These are phyloP conservation scores for Thielaviopsis populi DNA, from an alignment of 2,329 filamentous ascomycete species.

Conservation along the genomic window DNA sequence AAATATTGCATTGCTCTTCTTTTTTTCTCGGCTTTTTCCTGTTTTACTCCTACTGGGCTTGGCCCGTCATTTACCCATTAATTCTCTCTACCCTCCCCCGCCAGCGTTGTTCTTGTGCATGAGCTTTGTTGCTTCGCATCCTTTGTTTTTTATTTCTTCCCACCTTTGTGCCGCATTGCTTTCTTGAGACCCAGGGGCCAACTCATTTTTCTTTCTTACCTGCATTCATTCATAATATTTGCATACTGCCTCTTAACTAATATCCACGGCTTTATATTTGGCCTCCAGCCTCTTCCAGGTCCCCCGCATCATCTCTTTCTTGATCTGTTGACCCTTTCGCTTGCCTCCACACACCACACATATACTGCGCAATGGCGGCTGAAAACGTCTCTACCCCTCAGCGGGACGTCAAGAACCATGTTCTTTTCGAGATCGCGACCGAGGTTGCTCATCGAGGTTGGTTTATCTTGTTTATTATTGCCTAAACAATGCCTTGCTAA, in stretches of 20 bases:
- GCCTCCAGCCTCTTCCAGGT: background rate
- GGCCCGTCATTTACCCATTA: slow-evolving; percentile 6
- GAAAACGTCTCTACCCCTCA: slow-evolving; percentile 29
- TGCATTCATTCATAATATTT: background rate
- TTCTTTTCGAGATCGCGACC: slow-evolving; percentile 92
- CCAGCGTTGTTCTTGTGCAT: slow-evolving; percentile 14
- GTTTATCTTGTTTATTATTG: slow-evolving; percentile 21
- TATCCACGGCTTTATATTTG: slow-evolving; percentile 4
- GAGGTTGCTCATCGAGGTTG: slow-evolving; percentile 92
- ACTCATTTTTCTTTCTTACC: slow-evolving; percentile 1
- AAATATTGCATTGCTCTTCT: background rate
- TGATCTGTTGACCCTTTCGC: slow-evolving; percentile 1
- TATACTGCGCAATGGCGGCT: slow-evolving; percentile 13
- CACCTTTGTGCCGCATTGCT: background rate
- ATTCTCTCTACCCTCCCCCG: slow-evolving; percentile 10
- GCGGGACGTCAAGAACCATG: slow-evolving; percentile 80
- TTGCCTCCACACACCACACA: background rate
- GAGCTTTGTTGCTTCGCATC: slow-evolving; percentile 8
- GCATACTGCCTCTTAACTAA: slow-evolving; percentile 4
- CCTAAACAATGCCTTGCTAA: slow-evolving; percentile 3
- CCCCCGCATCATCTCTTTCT: background rate
- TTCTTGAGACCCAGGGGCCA: slow-evolving; percentile 2
- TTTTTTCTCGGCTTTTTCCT: background rate
- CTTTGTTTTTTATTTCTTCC: background rate
- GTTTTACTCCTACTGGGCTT: background rate